Percentiles rank a stretch among this genome's conserved stretches.
Evolutionary conservation across 179 eudicot genomes (phyloP).

Genomic region (Beta macrorhiza): DNA sequence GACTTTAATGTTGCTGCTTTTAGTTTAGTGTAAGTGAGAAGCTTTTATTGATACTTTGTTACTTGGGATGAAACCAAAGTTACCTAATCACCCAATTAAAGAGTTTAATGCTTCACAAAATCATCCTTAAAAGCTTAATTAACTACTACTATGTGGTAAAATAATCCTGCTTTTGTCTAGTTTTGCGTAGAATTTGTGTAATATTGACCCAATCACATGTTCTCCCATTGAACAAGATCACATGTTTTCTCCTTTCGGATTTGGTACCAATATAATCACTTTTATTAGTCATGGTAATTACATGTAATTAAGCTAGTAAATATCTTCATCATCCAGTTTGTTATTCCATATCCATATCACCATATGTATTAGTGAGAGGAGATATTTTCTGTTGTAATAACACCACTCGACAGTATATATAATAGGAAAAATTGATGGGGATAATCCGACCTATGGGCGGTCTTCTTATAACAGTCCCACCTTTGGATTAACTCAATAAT

Average conservation of each 20-base stretch:
- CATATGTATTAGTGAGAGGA: too few species aligned
- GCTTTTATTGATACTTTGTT: slow-evolving; percentile 1
- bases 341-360: too few species aligned
- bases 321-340: too few species aligned
- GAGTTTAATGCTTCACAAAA: background rate
- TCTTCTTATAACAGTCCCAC: too few species aligned
- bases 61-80: slow-evolving; percentile 9
- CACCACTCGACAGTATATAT: too few species aligned
- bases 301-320: background rate
- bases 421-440: too few species aligned
- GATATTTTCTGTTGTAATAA: too few species aligned
- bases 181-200: background rate
- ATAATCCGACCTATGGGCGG: too few species aligned
- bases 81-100: background rate
- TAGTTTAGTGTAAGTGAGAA: slow-evolving; percentile 17
- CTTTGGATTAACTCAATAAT: too few species aligned
- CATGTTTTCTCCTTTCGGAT: slow-evolving; percentile 14
- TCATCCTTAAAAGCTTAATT: background rate
- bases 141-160: slow-evolving; percentile 6
- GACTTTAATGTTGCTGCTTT: slow-evolving; percentile 15
- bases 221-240: slow-evolving; percentile 8
- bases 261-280: background rate
- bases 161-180: background rate
- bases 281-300: background rate
- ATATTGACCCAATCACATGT: background rate